Evolutionary conservation across 345 rosid genomes (phyloP).

Genomic region (Brassica rapa): DNA sequence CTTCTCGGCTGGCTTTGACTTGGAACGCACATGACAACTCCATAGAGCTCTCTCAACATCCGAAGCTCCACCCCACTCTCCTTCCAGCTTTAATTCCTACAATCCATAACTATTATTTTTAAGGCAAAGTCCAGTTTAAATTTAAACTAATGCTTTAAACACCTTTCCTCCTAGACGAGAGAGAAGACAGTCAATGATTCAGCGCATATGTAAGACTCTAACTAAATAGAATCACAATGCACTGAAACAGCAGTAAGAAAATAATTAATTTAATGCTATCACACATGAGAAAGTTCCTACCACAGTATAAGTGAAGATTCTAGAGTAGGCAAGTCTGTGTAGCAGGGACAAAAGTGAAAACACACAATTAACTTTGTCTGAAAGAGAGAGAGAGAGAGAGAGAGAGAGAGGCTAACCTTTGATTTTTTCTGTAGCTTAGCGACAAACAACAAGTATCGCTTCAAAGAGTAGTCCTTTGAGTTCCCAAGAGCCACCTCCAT

Average conservation of each 20-base stretch:
- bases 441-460: conserved; percentile 60
- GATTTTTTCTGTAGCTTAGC: conserved; percentile 61
- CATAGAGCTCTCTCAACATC: conserved; percentile 87
- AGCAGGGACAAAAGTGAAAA: not conserved
- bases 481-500: conserved; percentile 71
- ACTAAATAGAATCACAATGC: not conserved
- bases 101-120: conserved; percentile 7
- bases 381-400: not conserved
- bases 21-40: conserved; percentile 59
- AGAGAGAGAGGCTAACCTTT: conserved; percentile 51
- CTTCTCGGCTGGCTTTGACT: conserved; percentile 39
- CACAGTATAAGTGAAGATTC: not conserved
- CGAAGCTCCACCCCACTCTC: conserved; percentile 60
- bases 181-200: not conserved
- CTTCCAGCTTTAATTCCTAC: conserved; percentile 65
- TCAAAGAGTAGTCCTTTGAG: conserved; percentile 76
- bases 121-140: conserved; percentile 1
- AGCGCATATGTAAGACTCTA: not conserved
- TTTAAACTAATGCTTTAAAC: not conserved
- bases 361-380: not conserved
- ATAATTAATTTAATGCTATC: no score
- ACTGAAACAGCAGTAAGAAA: not conserved
- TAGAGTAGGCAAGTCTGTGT: not conserved
- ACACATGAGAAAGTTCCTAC: not conserved
- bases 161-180: not conserved